Percentiles rank a stretch among this genome's conserved stretches.
Conservation (phyloP, 257 asterid genomes). For the Petunia secreta region DNA sequence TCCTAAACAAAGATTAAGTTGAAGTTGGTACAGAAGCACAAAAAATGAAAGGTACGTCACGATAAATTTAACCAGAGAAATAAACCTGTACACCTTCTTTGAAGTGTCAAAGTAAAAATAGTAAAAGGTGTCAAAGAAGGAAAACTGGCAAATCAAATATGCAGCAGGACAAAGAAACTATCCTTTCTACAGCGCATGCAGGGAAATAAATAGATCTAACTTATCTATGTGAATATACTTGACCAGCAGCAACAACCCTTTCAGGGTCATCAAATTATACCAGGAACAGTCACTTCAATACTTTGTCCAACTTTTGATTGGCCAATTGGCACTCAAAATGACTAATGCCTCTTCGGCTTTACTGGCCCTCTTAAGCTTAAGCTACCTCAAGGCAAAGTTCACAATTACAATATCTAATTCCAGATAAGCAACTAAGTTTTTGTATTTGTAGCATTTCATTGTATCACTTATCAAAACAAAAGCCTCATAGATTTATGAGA, state of each 20-base stretch:
- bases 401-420: no score
- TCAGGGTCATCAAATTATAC: no score
- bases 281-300: no score
- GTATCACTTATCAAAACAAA: no score
- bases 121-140: not conserved
- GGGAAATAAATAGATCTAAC: not conserved
- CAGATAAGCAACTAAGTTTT: no score
- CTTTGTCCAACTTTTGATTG: no score
- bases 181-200: not conserved
- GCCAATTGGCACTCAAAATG: no score
- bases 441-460: no score
- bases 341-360: no score
- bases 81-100: not conserved
- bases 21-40: not conserved
- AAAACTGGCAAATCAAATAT: not conserved
- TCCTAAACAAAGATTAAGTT: slow-evolving; percentile 49
- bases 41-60: not conserved
- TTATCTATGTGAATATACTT: not conserved
- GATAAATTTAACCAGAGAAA: not conserved
- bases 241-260: not conserved
- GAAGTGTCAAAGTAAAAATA: not conserved
- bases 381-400: no score
- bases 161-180: not conserved
- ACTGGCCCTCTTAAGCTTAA: no score
- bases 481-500: no score